phyloP scores from a whole-genome alignment of 371 early-diverging fungal genomes.

The Haplosporangium sp. region DNA sequence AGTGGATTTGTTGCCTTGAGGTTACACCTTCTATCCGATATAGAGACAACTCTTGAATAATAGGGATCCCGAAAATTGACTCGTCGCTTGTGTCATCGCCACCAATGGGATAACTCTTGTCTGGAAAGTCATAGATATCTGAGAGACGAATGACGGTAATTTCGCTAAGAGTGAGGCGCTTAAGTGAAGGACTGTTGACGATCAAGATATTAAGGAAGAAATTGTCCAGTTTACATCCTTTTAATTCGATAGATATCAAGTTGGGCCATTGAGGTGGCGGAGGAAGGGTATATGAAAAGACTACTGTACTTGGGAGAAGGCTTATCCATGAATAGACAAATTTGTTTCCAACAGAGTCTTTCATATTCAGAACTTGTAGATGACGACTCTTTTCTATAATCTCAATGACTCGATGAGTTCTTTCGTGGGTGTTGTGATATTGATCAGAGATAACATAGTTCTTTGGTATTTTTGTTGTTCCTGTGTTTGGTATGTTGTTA shows the following conservation, averaged over 20 bases:
- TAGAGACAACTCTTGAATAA: neutral
- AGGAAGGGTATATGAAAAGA: neutral
- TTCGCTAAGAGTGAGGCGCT: neutral
- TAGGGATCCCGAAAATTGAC: neutral
- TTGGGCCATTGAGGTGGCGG: conserved; percentile 10
- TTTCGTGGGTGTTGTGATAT: neutral
- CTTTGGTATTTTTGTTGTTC: too few species aligned
- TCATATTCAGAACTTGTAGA: neutral
- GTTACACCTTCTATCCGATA: neutral
- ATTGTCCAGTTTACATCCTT: neutral
- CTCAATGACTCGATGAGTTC: neutral
- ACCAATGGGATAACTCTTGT: neutral
- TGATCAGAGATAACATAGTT: neutral
- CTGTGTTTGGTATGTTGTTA: too few species aligned
- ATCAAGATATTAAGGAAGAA: conserved; percentile 9
- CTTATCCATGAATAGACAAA: neutral
- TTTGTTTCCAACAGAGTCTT: neutral
- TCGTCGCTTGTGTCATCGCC: too few species aligned
- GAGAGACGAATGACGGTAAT: neutral
- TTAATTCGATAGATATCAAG: neutral
- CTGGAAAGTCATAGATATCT: neutral
- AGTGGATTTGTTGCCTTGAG: neutral
- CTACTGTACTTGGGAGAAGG: too few species aligned
- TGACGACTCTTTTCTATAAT: conserved; percentile 11
- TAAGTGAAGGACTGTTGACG: neutral